These are phyloP conservation scores for Arthromyces matolae DNA, from an alignment of 768 basidiomycete genomes.

Conservation along the genomic window DNA sequence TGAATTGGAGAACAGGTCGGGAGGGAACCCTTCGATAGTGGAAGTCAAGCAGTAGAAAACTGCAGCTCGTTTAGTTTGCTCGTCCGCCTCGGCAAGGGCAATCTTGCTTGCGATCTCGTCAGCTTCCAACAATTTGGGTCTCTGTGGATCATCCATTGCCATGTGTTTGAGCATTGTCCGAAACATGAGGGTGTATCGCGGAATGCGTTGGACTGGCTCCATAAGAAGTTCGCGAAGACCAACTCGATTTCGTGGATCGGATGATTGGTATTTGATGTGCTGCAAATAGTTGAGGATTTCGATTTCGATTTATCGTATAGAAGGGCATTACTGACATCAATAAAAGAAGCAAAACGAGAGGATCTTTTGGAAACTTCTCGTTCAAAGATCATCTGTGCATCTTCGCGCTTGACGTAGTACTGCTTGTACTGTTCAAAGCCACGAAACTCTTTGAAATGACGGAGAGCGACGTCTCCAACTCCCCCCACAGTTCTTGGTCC, in stretches of 20 bases:
- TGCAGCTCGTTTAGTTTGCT: conserved; percentile 84
- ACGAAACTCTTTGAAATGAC: conserved; percentile 78
- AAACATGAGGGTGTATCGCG: conserved; percentile 89
- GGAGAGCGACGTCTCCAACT: conserved; percentile 81
- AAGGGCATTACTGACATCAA: conserved; percentile 76
- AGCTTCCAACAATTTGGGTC: conserved; percentile 76
- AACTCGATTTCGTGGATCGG: conserved; percentile 73
- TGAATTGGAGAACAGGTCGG: conserved; percentile 83
- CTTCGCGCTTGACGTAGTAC: conserved; percentile 90
- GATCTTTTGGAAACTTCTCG: conserved; percentile 76
- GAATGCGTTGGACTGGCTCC: conserved; percentile 96
- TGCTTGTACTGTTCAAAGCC: conserved; percentile 91
- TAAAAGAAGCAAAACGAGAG: conserved; percentile 79
- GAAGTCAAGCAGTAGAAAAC: conserved; percentile 83
- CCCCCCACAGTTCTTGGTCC: conserved; percentile 54
- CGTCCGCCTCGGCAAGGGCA: conserved; percentile 87
- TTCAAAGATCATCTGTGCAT: conserved; percentile 86
- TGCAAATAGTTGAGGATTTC: conserved; percentile 26
- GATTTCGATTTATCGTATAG: conserved; percentile 4
- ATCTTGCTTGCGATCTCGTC: conserved; percentile 88
- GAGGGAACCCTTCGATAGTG: conserved; percentile 88
- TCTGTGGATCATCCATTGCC: conserved; percentile 72
- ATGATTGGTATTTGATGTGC: conserved; percentile 83
- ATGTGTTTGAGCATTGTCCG: conserved; percentile 91
- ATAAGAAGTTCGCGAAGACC: conserved; percentile 89